Evolutionary conservation across 768 basidiomycete genomes (phyloP), one percentile per base, ranked within the genome.

Genomic region (Phaeotremella skinneri): DNA sequence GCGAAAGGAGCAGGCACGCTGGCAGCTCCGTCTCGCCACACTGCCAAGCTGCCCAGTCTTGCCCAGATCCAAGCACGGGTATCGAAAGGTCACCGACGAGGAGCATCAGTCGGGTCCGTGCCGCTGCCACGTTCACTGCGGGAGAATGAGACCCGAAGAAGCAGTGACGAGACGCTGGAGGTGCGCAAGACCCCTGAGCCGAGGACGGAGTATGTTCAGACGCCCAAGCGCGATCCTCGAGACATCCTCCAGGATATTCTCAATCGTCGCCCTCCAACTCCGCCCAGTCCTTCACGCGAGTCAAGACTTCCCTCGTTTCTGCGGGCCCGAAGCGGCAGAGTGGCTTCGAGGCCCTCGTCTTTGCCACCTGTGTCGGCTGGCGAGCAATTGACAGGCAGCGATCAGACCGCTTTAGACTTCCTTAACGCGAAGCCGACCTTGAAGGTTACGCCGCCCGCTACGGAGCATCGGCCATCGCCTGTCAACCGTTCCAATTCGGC

Each of bases 51-150:
- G 25, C 71, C 71, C 4, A 63, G 60, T 43, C 59, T 73, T 2
- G 63, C 62, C 37, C 67, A 73, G 59, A 70, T 73, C 41, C 71
- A 73, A 41, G 69, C 68, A 6, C 61, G 61, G 56, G 59, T 73
- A 27, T 56, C 56, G 20, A 61, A 53, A 23, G 48, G 34, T 21
- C 68, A 51, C 25, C 60, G 67, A 27, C 49, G 69, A 45, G 60
- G 45, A 0, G 50, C 58, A 6, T 66, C 63, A 17, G 57, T 54
- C 30, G 64, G 56, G 16, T 54, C 62, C 0, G 57, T 64, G 20
- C 61, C 63, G 16, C 20, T 23, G 1, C 37, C 51, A 17, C 42
- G 23, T 7, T 42, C 37, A 23, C 32, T 58, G 49, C 56, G 52
- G 23, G 43, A 45, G 21, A 55, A 45, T 17, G 55, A 51, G 17